Base-by-base conservation (phyloP, 2,329 filamentous ascomycete genomes). In the Periconia sp. region DNA sequence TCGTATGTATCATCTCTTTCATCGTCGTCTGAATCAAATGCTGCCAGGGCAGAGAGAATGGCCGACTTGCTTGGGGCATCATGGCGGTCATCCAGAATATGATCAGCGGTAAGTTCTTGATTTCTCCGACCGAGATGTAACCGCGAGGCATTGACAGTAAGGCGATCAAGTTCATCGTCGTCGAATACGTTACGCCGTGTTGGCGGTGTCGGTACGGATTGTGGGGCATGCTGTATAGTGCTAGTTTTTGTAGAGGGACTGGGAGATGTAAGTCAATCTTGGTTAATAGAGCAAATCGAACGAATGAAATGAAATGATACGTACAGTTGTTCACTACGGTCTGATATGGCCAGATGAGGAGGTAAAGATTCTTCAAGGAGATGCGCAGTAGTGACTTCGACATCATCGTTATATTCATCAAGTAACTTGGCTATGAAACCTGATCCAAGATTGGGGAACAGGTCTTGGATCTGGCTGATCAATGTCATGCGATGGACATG, bases 1-100 rank as follows among this genome's bases (percentile, higher is more conserved):
- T 99, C 94, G 69, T 99, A 99, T 0, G 93, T 97, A 71, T 99
- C 94, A 72, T 99, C 94, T 35, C 92, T 85, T 76, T 99, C 94
- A 71, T 99, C 94, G 61, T 97, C 94, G 64, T 97, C 93, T 0
- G 88, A 88, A 75, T 97, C 92, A 62, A 97, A 97, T 0, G 88
- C 83, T 15, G 91, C 91, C 2, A 97, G 83, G 0, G 93, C 93
- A 2, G 92, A 90, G 20, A 96, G 77, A 62, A 97, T 96, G 11
- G 91, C 88, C 0, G 91, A 90, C 76, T 95, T 96, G 64, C 87
- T 86, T 1, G 88, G 84, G 3, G 87, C 85, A 1, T 77, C 77
- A 59, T 83, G 81, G 47, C 83, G 83, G 66, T 91, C 86, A 45
- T 82, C 77, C 8, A 93, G 82, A 15, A 93, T 75, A 46, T 85